These are phyloP conservation scores for Fomitopsis serialis DNA, from an alignment of 768 basidiomycete species.

Conservation along the genomic window DNA sequence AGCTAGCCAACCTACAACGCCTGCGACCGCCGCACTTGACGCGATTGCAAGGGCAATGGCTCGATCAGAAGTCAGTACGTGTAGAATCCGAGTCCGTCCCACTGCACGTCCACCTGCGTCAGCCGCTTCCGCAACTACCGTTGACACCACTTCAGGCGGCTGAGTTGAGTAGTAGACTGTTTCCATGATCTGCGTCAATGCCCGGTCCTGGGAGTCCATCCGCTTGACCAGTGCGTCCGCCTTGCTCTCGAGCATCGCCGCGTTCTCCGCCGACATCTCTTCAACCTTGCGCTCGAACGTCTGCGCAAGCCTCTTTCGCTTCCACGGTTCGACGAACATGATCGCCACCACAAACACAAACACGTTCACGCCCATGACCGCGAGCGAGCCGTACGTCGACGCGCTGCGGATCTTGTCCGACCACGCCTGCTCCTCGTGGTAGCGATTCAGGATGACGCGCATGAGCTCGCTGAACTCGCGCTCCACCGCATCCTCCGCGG, in stretches of 20 bases:
- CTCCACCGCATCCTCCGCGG: slow-evolving; percentile 78
- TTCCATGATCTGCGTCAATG: slow-evolving; percentile 26
- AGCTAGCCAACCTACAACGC: slow-evolving; percentile 22
- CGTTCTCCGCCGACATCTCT: slow-evolving; percentile 29
- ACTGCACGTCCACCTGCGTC: not conserved
- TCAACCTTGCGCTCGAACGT: slow-evolving; percentile 84
- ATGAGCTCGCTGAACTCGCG: slow-evolving; percentile 83
- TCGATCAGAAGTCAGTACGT: slow-evolving; percentile 9
- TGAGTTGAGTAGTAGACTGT: slow-evolving; percentile 11
- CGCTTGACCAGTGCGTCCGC: slow-evolving; percentile 43
- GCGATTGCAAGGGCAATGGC: slow-evolving; percentile 19
- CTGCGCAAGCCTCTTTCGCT: slow-evolving; percentile 77
- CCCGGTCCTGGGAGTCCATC: slow-evolving; percentile 42
- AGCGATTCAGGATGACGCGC: slow-evolving; percentile 82
- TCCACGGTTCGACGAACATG: slow-evolving; percentile 93
- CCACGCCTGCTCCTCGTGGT: slow-evolving; percentile 99
- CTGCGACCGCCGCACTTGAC: slow-evolving; percentile 18
- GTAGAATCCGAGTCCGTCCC: slow-evolving; percentile 8
- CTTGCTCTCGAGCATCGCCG: slow-evolving; percentile 39
- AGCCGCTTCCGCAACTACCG: slow-evolving; percentile 9
- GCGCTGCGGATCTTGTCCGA: slow-evolving; percentile 96
- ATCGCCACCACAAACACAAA: slow-evolving; percentile 89
- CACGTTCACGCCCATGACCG: slow-evolving; percentile 83
- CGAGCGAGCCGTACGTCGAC: slow-evolving; percentile 88
- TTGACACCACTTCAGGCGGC: slow-evolving; percentile 5